Base-by-base conservation (phyloP, 306 rosid species). In the Adenanthera pavonina region DNA sequence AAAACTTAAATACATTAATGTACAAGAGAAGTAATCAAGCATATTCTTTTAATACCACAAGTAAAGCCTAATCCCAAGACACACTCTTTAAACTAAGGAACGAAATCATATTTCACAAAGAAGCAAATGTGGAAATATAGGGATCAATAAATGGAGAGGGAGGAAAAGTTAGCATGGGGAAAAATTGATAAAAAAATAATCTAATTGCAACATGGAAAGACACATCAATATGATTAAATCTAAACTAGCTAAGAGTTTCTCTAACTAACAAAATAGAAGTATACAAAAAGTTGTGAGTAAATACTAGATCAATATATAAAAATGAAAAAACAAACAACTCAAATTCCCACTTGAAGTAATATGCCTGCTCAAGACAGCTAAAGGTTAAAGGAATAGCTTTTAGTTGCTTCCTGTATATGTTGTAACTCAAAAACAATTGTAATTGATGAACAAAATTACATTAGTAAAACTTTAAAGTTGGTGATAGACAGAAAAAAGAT, bases 351-450 rank as follows among this genome's bases (percentile, higher is more conserved):
- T 14, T 35, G 7, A 15, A 3, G 48, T 46, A 14, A 11, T 49
- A 64, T 78, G 78, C 92, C 88, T 48, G 82, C 72, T 75, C 83
- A 79, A 5, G 68, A 71, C 82, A 64, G 36, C 70, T 78, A 74
- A 53, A 44, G 78, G 90, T 47, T 11, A 77, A 65, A 64, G 81
- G 81, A 77, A 85, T 81, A 52, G 90, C 89, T 81, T 54, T 82
- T 76, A 85, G 60, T 6, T 74, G n/a, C 74, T 47, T 62, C 3
- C 48, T 44, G 51, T 88, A 90, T 65, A 90, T 68, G 76, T 89
- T 88, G 77, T 59, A 77, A 12, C 35, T 71, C 30, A 25, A 46
- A 20, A 70, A 25, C 6, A 15, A 25, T 70, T 9, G 11, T 12
- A 47, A 7, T 70, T 3, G 19, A 25, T 16, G 64, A 7, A 40